Base-by-base conservation (phyloP, 2,329 filamentous ascomycete genomes). In the Microcyclospora tardicrescens region DNA sequence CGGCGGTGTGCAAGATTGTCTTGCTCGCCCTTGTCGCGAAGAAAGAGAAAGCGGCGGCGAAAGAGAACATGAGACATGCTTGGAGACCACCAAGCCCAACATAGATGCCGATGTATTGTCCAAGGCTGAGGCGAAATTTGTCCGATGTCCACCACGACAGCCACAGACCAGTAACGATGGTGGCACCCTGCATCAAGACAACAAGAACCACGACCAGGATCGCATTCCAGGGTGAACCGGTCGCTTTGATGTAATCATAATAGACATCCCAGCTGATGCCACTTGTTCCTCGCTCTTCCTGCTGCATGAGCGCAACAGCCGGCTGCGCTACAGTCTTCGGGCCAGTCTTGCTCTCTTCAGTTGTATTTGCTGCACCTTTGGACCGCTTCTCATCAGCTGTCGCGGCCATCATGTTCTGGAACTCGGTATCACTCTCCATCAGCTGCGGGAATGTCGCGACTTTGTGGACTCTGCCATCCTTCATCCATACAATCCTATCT, bases 401-500 rank as follows among this genome's bases (percentile, higher is more conserved):
- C 1, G 12, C 12, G 30, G 65, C 81, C 79, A 94, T 83, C 37
- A 93, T 66, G 14, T 76, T 69, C 53, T 76, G 75, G 64, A 93
- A 93, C 2, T 71, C 59, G 16, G 66, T 65, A 10, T 68, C 65
- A 12, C 62, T 56, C 30, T 67, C 57, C 3, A 66, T 93, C 13
- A 96, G 70, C 42, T 93, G 86, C 28, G 84, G 77, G 52, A 89
- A 96, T 0, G 87, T 95, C 49, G 91, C 87, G 30, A 95, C 68
- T 3, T 86, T 84, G 58, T 83, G 76, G 39, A 96, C 82, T 38
- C 71, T 76, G 34, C 91, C 91, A 12, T 79, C 77, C 40, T 94
- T 83, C 75, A 98, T 87, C 77, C 86, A 87, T 35, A 96, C 77
- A 47, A 96, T 89, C 28, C 89, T 74, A 57, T 96, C 89, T 52